A percentile compares a stretch with the other conserved stretches of the same genome.
Conservation (phyloP, 345 rosid genomes). For the Populus ilicifolia region DNA sequence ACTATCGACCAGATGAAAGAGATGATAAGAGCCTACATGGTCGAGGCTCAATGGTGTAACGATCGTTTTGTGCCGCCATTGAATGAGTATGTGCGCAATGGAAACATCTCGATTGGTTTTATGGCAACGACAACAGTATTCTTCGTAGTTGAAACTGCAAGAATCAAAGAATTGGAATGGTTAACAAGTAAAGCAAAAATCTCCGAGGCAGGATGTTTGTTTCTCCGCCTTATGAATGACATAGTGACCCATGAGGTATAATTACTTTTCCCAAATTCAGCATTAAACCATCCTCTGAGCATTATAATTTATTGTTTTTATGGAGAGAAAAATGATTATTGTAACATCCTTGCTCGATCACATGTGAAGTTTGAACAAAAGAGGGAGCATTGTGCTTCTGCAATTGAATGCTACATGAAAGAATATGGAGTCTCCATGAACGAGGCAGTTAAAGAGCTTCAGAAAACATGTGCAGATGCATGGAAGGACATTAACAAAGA, state of each 20-base stretch:
- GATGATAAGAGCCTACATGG: neutral
- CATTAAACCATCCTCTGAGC: too few species aligned
- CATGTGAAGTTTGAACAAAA: conserved; percentile 7
- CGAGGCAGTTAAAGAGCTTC: neutral
- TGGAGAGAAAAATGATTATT: too few species aligned
- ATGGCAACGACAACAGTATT: neutral
- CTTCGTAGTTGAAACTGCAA: neutral
- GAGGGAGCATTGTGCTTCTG: neutral
- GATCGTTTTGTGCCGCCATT: neutral
- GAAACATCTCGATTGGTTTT: neutral
- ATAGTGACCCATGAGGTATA: neutral
- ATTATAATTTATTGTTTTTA: too few species aligned
- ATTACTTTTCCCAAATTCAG: neutral
- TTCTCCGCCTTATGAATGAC: conserved; percentile 4
- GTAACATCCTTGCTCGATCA: too few species aligned
- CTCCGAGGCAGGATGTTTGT: neutral
- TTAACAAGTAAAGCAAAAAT: neutral
- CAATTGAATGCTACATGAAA: conserved; percentile 7
- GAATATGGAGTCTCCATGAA: conserved; percentile 1
- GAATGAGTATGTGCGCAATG: neutral
- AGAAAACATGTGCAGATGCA: neutral
- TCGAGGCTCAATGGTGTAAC: neutral
- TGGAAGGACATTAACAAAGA: conserved; percentile 18
- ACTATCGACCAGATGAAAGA: neutral
- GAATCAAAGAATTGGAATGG: conserved; percentile 5